phyloP scores from a whole-genome alignment of 306 rosid species.

The Vigna reflexopilosa region DNA sequence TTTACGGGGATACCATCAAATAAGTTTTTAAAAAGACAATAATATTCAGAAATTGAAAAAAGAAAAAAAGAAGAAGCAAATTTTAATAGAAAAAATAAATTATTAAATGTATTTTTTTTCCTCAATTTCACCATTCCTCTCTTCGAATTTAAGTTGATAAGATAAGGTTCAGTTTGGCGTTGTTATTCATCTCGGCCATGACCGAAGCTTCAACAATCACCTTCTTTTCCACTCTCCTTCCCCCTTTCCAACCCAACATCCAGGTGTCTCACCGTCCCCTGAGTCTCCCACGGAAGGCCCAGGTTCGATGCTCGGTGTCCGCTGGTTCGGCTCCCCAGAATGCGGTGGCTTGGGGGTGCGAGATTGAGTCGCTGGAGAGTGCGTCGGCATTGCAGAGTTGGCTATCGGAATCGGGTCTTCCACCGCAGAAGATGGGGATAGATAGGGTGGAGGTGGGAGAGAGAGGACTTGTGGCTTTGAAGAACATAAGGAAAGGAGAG shows the following conservation, averaged over 20 bases:
- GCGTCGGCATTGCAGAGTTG: conserved; percentile 80
- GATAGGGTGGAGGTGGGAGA: conserved; percentile 86
- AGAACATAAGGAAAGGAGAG: conserved; percentile 91
- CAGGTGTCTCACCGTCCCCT: conserved; percentile 6
- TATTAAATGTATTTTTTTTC: no score
- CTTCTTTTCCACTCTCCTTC: conserved; percentile 48
- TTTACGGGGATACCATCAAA: no score
- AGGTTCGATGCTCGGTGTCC: conserved; percentile 63
- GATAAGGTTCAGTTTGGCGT: no score
- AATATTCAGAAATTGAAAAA: no score
- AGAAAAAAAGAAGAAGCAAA: no score
- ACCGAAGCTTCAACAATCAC: conserved; percentile 66
- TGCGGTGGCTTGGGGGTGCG: conserved; percentile 78
- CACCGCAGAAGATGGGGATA: conserved; percentile 90
- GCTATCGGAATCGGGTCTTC: conserved; percentile 83
- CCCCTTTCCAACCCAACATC: conserved; percentile 48
- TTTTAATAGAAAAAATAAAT: no score
- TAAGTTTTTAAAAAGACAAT: no score
- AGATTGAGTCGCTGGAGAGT: conserved; percentile 76
- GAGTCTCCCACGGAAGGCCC: conserved; percentile 44
- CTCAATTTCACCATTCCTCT: no score
- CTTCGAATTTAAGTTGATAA: no score
- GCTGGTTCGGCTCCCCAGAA: conserved; percentile 44
- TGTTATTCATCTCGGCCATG: conserved; percentile 50
- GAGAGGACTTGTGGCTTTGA: conserved; percentile 90